Evolutionary conservation across 108 stramenopile species (phyloP), one percentile per base, ranked within the genome.

Genomic region (Chaetoceros tenuissimus): DNA sequence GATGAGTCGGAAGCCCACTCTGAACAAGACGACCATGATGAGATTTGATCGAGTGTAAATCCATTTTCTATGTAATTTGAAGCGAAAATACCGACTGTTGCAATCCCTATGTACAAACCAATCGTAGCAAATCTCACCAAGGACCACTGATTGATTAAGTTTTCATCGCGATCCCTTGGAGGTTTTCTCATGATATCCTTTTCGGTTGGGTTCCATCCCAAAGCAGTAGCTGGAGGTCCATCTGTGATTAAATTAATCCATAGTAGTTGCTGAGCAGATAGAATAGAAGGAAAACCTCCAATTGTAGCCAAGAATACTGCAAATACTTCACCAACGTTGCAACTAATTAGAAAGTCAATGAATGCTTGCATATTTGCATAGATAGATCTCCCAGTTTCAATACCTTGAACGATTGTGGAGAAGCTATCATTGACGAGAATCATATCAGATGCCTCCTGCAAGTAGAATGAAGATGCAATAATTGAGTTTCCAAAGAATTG

Each of bases 211-310:
- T 95, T 92, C 72, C 89, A 92, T 2, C 89, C 90, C 20, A 96
- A 79, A 18, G 93, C 93, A 34, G 89, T 91, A 18, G 95, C 95
- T 7, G 91, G 89, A 7, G 89, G 87, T 18, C 89, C 89, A 53
- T 94, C 94, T 3, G 92, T 96, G 47, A 96, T 85, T 10, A 96
- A 79, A 73, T 96, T 93, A 1, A 94, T 86, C 92, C 92, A 96
- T 13, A 96, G 71, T 65, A 96, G 62, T 60, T 94, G 89, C 18
- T 92, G 77, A 1, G 94, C 79, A 57, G 82, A 94, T 28, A 96
- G 79, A 13, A 84, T 79, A 52, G 86, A 82, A 13, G 84, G 87
- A 22, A 87, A 48, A n/a, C 90, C 94, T 3, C 89, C 62, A 18
- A 84, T 58, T 0, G 81, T 82, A 23, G 77, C 69, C 26, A 89